Evolutionary conservation across 305 asterid species (phyloP).

Genomic region (Fraxinus platypoda): DNA sequence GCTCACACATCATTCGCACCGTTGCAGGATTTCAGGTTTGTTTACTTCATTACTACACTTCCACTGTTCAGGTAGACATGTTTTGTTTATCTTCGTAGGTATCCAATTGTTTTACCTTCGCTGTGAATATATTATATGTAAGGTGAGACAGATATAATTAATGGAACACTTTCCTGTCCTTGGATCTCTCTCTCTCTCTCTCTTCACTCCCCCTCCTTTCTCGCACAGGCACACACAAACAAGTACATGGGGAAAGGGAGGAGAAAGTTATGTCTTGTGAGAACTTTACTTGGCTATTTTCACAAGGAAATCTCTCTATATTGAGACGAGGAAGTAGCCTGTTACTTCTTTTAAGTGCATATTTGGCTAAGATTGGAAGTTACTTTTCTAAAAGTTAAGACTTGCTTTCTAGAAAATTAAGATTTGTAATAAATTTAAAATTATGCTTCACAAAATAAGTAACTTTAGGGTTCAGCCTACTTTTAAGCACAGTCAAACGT

Average conservation of each 20-base stretch:
- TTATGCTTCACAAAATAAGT: neutral
- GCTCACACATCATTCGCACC: conserved; percentile 90
- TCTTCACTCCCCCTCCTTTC: neutral
- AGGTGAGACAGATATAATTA: neutral
- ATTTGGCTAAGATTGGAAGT: neutral
- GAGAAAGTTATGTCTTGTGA: neutral
- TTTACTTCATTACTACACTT: conserved; percentile 5
- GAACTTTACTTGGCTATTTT: neutral
- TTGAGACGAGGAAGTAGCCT: neutral
- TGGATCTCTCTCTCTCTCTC: neutral
- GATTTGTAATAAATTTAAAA: neutral
- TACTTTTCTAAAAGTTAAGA: neutral
- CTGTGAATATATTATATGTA: neutral
- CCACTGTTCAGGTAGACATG: neutral
- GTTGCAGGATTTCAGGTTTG: conserved; percentile 95
- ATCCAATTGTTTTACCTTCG: neutral
- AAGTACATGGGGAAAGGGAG: neutral
- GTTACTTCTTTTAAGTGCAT: neutral
- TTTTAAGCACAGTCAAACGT: neutral
- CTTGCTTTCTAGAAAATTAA: neutral
- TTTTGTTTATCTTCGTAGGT: neutral
- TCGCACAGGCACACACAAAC: neutral
- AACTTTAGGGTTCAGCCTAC: neutral
- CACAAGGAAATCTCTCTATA: neutral
- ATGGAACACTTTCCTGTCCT: neutral